Base-by-base conservation (phyloP, 208 protist species). In the Trypanosoma melophagium region DNA sequence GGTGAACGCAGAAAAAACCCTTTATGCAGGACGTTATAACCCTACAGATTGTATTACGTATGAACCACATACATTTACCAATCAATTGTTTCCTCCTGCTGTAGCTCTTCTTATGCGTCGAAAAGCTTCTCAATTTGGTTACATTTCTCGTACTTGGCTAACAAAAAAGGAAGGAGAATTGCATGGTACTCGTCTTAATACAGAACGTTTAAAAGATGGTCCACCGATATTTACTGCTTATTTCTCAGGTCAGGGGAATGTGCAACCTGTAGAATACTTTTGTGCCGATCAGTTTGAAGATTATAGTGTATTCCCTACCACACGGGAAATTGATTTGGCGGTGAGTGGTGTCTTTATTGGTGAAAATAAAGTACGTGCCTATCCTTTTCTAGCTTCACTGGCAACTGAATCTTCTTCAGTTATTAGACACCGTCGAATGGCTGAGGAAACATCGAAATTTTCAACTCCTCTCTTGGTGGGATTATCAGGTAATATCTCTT, bases 211-310 rank as follows among this genome's bases (percentile, higher is more conserved):
- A 22, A 60, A 67, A 45, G 80, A 92, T 58, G 71, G 49, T 12
- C 83, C 84, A 24, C 52, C 73, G 7, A 69, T 95, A 52, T 80
- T 75, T 74, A 71, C 58, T 31, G 69, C 22, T 49, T 62, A 68
- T 66, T 87, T 87, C 52, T 87, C 78, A 17, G 84, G 63, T 24
- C 71, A 76, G 2, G 40, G 75, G 14, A 73, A 81, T 2, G 40
- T 70, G 9, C 69, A 71, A 40, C 50, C 69, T 0, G 44, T 76
- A 4, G 75, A 64, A 35, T 91, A 83, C 56, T 93, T 83, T 77
- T 95, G 90, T 72, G 83, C 85, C 0, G 86, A 95, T 53, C 90
- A 95, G 74, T 95, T 93, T 55, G 68, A 76, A 40, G 38, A 72
- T 55, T 57, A n/a, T 22, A 22, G n/a, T 12, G 16, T 81, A 17